phyloP scores from a whole-genome alignment of 2,329 filamentous ascomycete genomes.

The Phaeosphaeria sp. region DNA sequence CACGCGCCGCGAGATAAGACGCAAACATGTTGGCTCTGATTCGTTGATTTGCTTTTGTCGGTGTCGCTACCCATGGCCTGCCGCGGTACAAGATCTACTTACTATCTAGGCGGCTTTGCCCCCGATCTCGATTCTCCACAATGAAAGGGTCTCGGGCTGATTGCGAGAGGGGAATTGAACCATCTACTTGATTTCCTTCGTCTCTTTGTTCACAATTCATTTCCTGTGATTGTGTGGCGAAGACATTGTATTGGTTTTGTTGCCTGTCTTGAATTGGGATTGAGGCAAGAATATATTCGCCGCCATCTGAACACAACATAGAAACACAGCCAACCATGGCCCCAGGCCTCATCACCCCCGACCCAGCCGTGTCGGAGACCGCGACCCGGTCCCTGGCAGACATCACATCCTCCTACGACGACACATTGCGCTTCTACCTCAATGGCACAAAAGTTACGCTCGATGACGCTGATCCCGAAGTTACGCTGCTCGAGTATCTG shows the following conservation, averaged over 20 bases:
- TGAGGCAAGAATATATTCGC: neutral
- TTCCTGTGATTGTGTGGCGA: neutral
- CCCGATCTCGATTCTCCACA: slow-evolving; percentile 1
- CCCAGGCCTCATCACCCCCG: slow-evolving; percentile 57
- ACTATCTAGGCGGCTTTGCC: neutral
- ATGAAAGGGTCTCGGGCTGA: slow-evolving; percentile 2
- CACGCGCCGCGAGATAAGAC: slow-evolving; percentile 21
- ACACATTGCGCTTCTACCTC: slow-evolving; percentile 89
- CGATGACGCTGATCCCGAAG: slow-evolving; percentile 87
- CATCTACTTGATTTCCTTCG: neutral
- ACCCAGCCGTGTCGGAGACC: slow-evolving; percentile 54
- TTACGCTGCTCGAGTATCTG: slow-evolving; percentile 91
- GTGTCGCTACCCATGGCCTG: neutral
- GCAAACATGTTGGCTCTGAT: slow-evolving; percentile 18
- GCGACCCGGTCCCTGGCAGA: slow-evolving; percentile 59
- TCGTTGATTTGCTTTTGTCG: slow-evolving; percentile 12
- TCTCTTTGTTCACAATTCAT: neutral
- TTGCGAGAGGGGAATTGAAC: neutral
- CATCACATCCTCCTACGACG: slow-evolving; percentile 79
- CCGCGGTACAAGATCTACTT: slow-evolving; percentile 3
- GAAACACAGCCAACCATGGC: slow-evolving; percentile 56
- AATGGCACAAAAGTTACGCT: slow-evolving; percentile 90
- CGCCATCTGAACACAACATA: neutral
- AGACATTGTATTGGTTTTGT: neutral
- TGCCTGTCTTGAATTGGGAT: neutral